These are phyloP conservation scores for Hortiboletus campestris DNA, from an alignment of 768 basidiomycete genomes.

Conservation along the genomic window DNA sequence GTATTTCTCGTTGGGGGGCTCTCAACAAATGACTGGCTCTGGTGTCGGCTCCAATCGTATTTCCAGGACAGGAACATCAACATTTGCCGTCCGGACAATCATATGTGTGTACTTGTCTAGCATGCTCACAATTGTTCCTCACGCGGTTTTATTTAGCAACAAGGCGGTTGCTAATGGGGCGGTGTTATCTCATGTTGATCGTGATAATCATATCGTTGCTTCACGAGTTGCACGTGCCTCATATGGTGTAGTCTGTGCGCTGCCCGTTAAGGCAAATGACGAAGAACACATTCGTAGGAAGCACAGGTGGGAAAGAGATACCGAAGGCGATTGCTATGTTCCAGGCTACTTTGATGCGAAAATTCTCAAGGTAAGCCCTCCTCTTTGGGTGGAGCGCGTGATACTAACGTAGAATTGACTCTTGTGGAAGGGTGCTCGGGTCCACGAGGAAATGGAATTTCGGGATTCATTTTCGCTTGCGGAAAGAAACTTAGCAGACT, in stretches of 20 bases:
- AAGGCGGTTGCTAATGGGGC: slow-evolving; percentile 10
- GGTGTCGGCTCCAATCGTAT: slow-evolving; percentile 10
- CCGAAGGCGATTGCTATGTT: slow-evolving; percentile 5
- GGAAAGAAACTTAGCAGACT: not conserved
- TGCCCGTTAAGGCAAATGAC: slow-evolving; percentile 1
- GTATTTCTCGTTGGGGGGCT: slow-evolving; percentile 16
- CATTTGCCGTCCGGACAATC: slow-evolving; percentile 4
- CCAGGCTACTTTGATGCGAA: slow-evolving; percentile 16
- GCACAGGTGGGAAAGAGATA: slow-evolving; percentile 4
- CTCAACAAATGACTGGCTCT: slow-evolving; percentile 10
- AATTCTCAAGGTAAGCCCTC: slow-evolving; percentile 1
- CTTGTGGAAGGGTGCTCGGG: not conserved
- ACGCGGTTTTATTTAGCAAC: not conserved
- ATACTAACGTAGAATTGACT: not conserved
- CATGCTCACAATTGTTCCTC: not conserved
- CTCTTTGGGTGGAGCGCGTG: not conserved
- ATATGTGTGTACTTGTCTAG: slow-evolving; percentile 2
- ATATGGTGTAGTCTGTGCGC: not conserved
- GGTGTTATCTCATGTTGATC: not conserved
- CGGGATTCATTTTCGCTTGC: slow-evolving; percentile 9
- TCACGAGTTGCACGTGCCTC: too few species aligned
- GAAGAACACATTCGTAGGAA: slow-evolving; percentile 5
- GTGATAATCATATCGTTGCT: too few species aligned
- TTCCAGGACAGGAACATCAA: not conserved
- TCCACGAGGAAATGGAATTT: slow-evolving; percentile 10